Conservation (phyloP, 108 stramenopile species). For the Cyclostephanos invisitatus region DNA sequence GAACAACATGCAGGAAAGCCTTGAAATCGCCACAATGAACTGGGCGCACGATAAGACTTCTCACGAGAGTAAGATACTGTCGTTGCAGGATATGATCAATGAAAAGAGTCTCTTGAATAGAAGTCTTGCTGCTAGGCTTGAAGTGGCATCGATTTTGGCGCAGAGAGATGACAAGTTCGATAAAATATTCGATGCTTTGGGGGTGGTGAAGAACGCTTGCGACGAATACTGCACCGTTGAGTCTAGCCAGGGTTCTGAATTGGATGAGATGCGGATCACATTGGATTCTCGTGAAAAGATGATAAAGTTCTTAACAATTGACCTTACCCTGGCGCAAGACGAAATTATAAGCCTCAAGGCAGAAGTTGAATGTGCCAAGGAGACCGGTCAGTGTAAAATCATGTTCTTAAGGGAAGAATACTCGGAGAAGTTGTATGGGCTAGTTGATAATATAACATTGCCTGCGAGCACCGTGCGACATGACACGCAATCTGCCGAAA, state of each 20-base stretch:
- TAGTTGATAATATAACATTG: slow-evolving; percentile 2
- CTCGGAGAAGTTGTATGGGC: slow-evolving; percentile 3
- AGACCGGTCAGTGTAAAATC: slow-evolving; percentile 11
- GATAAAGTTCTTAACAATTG: slow-evolving; percentile 4
- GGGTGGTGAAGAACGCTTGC: not conserved
- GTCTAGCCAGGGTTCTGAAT: not conserved
- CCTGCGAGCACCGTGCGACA: slow-evolving; percentile 10
- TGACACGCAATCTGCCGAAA: slow-evolving; percentile 11
- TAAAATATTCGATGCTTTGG: slow-evolving; percentile 8
- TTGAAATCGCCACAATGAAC: slow-evolving; percentile 14
- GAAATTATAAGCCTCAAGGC: slow-evolving; percentile 13
- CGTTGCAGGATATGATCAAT: not conserved
- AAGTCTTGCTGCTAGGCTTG: not conserved
- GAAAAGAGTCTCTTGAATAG: slow-evolving; percentile 13
- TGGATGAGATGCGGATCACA: not conserved
- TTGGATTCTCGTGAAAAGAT: not conserved
- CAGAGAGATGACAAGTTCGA: slow-evolving; percentile 1
- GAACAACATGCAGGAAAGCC: not conserved
- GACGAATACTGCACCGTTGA: not conserved
- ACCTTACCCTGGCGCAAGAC: slow-evolving; percentile 14
- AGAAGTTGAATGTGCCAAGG: slow-evolving; percentile 18
- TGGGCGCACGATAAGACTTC: slow-evolving; percentile 5
- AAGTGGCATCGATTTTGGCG: slow-evolving; percentile 1
- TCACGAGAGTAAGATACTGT: slow-evolving; percentile 9
- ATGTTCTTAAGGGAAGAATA: slow-evolving; percentile 15